These are phyloP conservation scores for Coprinopsis cinerea DNA, from an alignment of 768 basidiomycete genomes.

Conservation along the genomic window DNA sequence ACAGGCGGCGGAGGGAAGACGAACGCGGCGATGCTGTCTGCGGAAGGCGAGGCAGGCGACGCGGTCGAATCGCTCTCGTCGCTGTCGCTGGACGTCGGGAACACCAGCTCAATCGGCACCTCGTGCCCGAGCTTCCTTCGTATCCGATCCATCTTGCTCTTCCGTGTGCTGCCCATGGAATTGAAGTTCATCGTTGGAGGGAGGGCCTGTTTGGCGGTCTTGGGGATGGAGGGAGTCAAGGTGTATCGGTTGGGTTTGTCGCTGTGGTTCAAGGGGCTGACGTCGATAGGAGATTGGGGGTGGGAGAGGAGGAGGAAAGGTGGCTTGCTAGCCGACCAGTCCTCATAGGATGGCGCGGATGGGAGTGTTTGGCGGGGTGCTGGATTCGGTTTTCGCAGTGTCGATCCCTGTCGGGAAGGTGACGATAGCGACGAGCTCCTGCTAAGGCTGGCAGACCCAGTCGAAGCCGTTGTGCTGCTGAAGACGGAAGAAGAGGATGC, in stretches of 20 bases:
- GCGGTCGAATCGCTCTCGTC: background rate
- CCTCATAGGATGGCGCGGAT: slow-evolving; percentile 5
- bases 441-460: background rate
- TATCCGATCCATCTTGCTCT: slow-evolving; percentile 59
- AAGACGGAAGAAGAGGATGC: slow-evolving; percentile 14
- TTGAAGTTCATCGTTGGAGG: slow-evolving; percentile 30
- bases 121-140: slow-evolving; percentile 57
- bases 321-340: slow-evolving; percentile 13
- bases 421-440: too few species aligned
- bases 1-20: background rate
- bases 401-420: background rate
- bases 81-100: slow-evolving; percentile 28
- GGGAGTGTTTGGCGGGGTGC: background rate
- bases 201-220: background rate
- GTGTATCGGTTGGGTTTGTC: slow-evolving; percentile 4
- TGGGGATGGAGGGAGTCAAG: background rate
- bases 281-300: background rate
- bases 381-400: slow-evolving; percentile 4
- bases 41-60: background rate
- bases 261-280: background rate
- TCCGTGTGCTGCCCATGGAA: slow-evolving; percentile 34
- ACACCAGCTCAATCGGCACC: slow-evolving; percentile 57
- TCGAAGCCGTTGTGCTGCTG: slow-evolving; percentile 1
- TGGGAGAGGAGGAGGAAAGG: slow-evolving; percentile 14
- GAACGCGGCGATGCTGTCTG: background rate